phyloP scores from a whole-genome alignment of 2,329 filamentous ascomycete genomes.

The Bipolaris sorokiniana region DNA sequence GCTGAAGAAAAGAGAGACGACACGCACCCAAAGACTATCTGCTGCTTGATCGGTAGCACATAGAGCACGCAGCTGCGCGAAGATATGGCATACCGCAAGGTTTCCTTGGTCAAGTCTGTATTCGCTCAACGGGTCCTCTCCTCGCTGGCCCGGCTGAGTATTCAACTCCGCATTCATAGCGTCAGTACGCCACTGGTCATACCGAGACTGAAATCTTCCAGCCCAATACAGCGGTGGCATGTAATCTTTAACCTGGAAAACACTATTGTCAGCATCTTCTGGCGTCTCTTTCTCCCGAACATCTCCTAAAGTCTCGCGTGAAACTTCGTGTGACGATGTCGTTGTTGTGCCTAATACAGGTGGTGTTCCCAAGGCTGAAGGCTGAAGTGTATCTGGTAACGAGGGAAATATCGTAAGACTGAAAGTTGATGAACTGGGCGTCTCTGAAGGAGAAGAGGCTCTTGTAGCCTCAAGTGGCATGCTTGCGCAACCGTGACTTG shows the following conservation, averaged over 20 bases:
- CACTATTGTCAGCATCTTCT: constrained; percentile 29
- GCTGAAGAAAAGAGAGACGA: not conserved
- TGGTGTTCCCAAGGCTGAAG: not conserved
- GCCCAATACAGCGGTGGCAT: constrained; percentile 47
- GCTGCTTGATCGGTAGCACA: constrained; percentile 38
- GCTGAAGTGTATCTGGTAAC: not conserved
- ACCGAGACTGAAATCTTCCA: constrained; percentile 42
- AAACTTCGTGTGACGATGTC: not conserved
- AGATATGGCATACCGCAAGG: constrained; percentile 37
- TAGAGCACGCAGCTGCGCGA: constrained; percentile 40
- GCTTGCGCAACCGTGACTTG: not conserved
- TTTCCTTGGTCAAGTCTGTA: constrained; percentile 36
- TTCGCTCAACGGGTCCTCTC: constrained; percentile 25
- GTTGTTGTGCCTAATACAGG: not conserved
- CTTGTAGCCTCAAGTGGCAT: not conserved
- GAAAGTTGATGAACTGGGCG: constrained; percentile 1
- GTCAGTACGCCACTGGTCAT: constrained; percentile 45
- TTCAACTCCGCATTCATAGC: constrained; percentile 34
- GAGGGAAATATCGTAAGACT: constrained; percentile 1
- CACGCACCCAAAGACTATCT: constrained; percentile 44
- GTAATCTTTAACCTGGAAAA: constrained; percentile 40
- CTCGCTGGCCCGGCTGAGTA: constrained; percentile 9
- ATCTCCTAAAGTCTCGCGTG: constrained; percentile 14
- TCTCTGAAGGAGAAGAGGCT: not conserved
- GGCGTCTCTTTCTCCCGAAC: constrained; percentile 7